These are phyloP conservation scores for Hyphopichia fennica DNA, from an alignment of 1,139 yeast genomes.

Conservation along the genomic window DNA sequence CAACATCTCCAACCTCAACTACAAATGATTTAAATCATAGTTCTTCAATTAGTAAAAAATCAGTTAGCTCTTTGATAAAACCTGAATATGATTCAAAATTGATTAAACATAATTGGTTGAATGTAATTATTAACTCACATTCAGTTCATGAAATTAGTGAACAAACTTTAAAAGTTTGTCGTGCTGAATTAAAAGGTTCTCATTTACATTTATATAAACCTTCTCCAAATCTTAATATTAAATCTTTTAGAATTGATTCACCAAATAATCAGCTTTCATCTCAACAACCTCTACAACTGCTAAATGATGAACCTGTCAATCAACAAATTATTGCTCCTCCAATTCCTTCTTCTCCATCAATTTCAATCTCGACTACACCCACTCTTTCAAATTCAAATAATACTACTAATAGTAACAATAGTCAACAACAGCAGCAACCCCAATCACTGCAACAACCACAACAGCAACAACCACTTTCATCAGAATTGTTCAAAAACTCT, in stretches of 20 bases:
- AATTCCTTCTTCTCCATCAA: constrained; percentile 5
- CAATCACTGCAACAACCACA: constrained; percentile 5
- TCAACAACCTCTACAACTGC: constrained; percentile 3
- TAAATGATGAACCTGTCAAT: background rate
- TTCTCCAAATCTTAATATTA: constrained; percentile 48
- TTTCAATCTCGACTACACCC: constrained; percentile 1
- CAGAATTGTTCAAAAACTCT: constrained; percentile 14
- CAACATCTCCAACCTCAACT: background rate
- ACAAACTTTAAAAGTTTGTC: constrained; percentile 43
- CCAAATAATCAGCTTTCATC: background rate
- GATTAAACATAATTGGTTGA: constrained; percentile 43
- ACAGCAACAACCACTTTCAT: background rate
- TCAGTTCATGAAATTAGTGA: constrained; percentile 36
- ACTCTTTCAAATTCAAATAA: constrained; percentile 4
- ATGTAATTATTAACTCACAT: constrained; percentile 38
- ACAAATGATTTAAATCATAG: background rate
- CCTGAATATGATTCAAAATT: constrained; percentile 35
- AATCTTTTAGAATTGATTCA: constrained; percentile 32
- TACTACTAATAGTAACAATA: background rate
- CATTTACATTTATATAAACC: constrained; percentile 57
- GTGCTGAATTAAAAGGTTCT: constrained; percentile 69
- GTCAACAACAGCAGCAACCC: background rate
- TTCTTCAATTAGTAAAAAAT: constrained; percentile 3
- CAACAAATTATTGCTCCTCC: background rate
- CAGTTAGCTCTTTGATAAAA: constrained; percentile 23